A percentile compares a stretch with the other conserved stretches of the same genome.
phyloP scores from a whole-genome alignment of 1,139 yeast species.

The Candida tetrigidarum region DNA sequence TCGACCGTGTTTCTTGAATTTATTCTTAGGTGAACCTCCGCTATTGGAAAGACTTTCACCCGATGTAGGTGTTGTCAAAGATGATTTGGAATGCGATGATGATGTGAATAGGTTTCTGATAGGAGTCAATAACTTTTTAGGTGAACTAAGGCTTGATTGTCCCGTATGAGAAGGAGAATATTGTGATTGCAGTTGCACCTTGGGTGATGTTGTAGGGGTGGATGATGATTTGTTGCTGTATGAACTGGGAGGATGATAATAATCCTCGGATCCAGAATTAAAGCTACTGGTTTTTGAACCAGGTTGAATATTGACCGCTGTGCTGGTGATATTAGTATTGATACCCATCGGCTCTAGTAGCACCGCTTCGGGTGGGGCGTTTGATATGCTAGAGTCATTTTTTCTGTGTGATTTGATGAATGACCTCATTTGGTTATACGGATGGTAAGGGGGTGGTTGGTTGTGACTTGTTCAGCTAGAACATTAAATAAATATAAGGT shows the following conservation, averaged over 20 bases:
- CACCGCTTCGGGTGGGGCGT: slow-evolving; percentile 12
- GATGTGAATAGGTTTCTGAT: slow-evolving; percentile 43
- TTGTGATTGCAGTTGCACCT: slow-evolving; percentile 22
- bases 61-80: slow-evolving; percentile 16
- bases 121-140: slow-evolving; percentile 48
- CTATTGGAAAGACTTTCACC: slow-evolving; percentile 13
- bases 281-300: slow-evolving; percentile 6
- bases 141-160: slow-evolving; percentile 31
- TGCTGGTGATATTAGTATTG: neutral
- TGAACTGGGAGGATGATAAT: slow-evolving; percentile 10
- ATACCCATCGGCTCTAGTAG: slow-evolving; percentile 7
- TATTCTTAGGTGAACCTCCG: slow-evolving; percentile 11
- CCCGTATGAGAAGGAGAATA: slow-evolving; percentile 31
- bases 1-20: slow-evolving; percentile 10
- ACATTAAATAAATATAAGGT: neutral
- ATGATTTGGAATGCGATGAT: slow-evolving; percentile 21
- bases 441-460: neutral
- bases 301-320: slow-evolving; percentile 8
- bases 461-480: no score
- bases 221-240: slow-evolving; percentile 8
- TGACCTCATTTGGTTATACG: slow-evolving; percentile 46
- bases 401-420: slow-evolving; percentile 49
- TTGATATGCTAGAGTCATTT: slow-evolving; percentile 25
- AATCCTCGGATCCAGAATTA: slow-evolving; percentile 4
- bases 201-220: slow-evolving; percentile 30